These are phyloP conservation scores for Elongisporangium prolatum DNA, from an alignment of 352 stramenopile genomes.

Conservation along the genomic window DNA sequence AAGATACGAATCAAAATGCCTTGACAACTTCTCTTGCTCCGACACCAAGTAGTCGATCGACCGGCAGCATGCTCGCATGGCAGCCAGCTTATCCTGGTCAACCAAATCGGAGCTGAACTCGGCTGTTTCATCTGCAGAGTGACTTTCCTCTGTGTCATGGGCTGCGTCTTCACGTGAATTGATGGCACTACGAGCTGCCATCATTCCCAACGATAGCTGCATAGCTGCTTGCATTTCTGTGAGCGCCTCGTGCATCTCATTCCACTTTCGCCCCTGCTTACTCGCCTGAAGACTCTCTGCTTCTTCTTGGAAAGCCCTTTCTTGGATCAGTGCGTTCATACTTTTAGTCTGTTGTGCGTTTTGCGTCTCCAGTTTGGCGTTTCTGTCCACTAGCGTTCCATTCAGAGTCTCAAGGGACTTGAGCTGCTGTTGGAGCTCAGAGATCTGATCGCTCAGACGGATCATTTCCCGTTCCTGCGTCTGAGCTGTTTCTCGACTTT, in stretches of 20 bases:
- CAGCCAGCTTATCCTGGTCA: conserved; percentile 7
- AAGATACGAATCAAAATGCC: conserved; percentile 4
- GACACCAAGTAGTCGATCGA: conserved; percentile 11
- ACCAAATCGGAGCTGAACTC: conserved; percentile 8
- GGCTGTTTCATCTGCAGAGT: not conserved
- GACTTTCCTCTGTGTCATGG: not conserved
- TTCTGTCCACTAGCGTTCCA: conserved; percentile 9
- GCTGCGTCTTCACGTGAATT: not conserved
- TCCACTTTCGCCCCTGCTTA: conserved; percentile 13
- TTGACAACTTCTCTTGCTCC: not conserved
- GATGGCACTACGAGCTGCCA: not conserved
- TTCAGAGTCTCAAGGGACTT: conserved; percentile 8
- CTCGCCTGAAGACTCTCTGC: conserved; percentile 9
- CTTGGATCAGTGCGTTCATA: conserved; percentile 10
- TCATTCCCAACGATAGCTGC: conserved; percentile 7
- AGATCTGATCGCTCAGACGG: conserved; percentile 7
- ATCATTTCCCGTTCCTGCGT: conserved; percentile 5
- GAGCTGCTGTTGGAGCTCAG: conserved; percentile 4
- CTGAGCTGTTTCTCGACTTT: conserved; percentile 13
- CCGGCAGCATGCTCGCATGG: conserved; percentile 18
- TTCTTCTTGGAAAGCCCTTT: conserved; percentile 11
- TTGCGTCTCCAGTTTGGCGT: conserved; percentile 13
- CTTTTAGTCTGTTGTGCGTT: conserved; percentile 13
- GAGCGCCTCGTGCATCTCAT: conserved; percentile 19
- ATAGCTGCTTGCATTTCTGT: conserved; percentile 35